These are phyloP conservation scores for Termitomyces sp. DNA, from an alignment of 768 basidiomycete species.

Conservation along the genomic window DNA sequence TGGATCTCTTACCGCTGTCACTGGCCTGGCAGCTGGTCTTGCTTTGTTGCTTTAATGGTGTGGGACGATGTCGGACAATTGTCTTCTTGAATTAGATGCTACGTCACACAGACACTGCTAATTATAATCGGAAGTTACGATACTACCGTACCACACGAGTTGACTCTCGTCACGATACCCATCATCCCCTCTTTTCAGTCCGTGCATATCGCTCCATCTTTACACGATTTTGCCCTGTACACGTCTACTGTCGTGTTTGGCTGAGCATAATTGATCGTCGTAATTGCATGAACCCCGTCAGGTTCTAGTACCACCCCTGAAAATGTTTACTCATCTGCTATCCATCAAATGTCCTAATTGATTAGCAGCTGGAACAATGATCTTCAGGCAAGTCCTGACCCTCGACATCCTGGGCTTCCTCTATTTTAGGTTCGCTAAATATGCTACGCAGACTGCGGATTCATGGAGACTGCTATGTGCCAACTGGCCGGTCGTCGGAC, in stretches of 20 bases:
- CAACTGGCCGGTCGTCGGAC: not conserved
- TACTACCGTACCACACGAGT: not conserved
- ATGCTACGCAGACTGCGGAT: not conserved
- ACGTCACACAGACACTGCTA: constrained; percentile 6
- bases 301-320: not conserved
- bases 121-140: constrained; percentile 5
- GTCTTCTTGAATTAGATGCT: constrained; percentile 6
- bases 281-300: not conserved
- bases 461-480: too few species aligned
- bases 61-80: not conserved
- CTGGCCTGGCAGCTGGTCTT: constrained; percentile 14
- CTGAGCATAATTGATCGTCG: not conserved
- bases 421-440: not conserved
- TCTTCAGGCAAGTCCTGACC: not conserved
- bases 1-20: constrained; percentile 8
- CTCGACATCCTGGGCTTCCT: not conserved
- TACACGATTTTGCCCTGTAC: not conserved
- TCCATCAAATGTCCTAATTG: not conserved
- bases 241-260: not conserved
- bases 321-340: too few species aligned
- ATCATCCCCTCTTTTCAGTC: not conserved
- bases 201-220: not conserved
- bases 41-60: constrained; percentile 8
- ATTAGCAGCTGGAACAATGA: not conserved
- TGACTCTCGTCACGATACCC: constrained; percentile 10